Percentiles rank a stretch among this genome's conserved stretches.
These are phyloP conservation scores for Oxytropis ochrocephala DNA, from an alignment of 306 rosid species.

Conservation along the genomic window DNA sequence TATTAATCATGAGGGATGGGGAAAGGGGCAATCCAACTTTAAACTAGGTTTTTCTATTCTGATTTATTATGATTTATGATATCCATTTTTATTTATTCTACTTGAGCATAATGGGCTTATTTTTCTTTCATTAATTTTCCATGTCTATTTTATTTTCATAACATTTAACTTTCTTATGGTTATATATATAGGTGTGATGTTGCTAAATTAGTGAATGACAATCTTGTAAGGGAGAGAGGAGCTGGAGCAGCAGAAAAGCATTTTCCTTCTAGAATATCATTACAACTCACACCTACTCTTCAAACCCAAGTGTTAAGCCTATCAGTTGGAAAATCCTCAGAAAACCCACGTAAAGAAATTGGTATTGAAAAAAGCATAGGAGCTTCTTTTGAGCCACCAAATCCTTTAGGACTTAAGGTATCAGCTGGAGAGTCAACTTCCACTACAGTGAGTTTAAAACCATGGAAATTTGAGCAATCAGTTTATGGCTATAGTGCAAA, in stretches of 20 bases:
- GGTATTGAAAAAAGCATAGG: constrained; percentile 58
- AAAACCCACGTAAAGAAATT: constrained; percentile 63
- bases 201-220: constrained; percentile 55
- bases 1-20: too few relatives aligned
- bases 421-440: constrained; percentile 49
- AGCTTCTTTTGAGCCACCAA: constrained; percentile 55
- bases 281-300: constrained; percentile 66
- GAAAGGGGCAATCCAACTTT: too few relatives aligned
- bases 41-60: too few relatives aligned
- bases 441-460: constrained; percentile 46
- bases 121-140: background rate
- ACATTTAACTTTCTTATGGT: background rate
- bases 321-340: constrained; percentile 80
- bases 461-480: constrained; percentile 88
- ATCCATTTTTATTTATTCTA: background rate
- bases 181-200: constrained; percentile 54
- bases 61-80: too few relatives aligned
- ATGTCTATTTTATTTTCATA: background rate
- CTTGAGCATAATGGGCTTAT: background rate
- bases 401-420: constrained; percentile 51
- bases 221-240: constrained; percentile 51
- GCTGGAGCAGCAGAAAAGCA: constrained; percentile 64
- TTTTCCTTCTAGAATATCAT: constrained; percentile 70
- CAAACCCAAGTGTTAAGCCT: constrained; percentile 62
- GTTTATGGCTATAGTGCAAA: constrained; percentile 67